These are phyloP conservation scores for Coix lacrymajobi DNA, from an alignment of 176 grass and related monocot genomes.

Conservation along the genomic window DNA sequence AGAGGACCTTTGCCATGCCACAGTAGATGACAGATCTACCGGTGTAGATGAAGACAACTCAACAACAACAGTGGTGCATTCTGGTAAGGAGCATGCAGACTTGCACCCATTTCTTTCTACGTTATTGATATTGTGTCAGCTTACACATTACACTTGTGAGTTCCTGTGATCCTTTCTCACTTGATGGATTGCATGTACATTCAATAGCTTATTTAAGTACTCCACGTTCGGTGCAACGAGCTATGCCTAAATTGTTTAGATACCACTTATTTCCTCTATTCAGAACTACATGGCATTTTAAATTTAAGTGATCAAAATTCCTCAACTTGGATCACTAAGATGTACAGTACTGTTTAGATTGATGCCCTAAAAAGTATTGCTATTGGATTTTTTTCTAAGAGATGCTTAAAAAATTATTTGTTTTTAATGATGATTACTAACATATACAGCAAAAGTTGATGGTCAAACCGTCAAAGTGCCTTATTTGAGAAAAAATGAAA, in stretches of 20 bases:
- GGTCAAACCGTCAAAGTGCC: not conserved
- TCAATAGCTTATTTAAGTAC: not conserved
- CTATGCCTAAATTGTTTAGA: not conserved
- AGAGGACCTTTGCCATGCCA: not conserved
- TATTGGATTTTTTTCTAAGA: not conserved
- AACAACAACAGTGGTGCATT: constrained; percentile 28
- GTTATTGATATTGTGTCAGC: not conserved
- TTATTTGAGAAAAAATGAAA: not conserved
- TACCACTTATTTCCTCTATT: not conserved
- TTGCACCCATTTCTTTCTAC: not conserved
- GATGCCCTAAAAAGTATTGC: not conserved
- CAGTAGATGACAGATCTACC: not conserved
- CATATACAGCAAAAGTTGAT: not conserved
- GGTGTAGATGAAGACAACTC: constrained; percentile 24
- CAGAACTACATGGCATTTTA: not conserved
- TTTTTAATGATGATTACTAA: not conserved
- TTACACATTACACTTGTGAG: not conserved
- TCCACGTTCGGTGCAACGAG: not conserved
- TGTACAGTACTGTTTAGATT: not conserved
- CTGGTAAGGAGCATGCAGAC: constrained; percentile 34
- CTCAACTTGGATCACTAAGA: not conserved
- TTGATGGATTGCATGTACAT: constrained; percentile 1
- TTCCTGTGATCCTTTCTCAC: not conserved
- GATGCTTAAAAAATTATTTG: not conserved
- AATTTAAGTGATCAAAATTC: not conserved